phyloP scores from a whole-genome alignment of 2,329 filamentous ascomycete genomes.

The Fusarium verticillioides region DNA sequence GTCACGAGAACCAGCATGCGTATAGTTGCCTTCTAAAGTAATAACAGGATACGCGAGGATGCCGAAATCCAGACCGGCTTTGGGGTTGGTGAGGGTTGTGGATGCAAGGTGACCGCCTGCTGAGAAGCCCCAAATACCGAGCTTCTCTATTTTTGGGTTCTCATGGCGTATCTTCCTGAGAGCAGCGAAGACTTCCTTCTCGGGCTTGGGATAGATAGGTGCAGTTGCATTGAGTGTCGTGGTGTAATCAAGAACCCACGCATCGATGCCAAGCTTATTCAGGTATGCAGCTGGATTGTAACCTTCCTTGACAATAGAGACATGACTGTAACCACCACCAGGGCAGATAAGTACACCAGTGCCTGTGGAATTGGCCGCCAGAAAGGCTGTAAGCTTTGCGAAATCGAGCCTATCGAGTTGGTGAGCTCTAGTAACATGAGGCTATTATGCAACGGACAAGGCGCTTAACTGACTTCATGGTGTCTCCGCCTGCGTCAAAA shows the following conservation, averaged over 20 bases:
- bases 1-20: slow-evolving; percentile 8
- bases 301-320: slow-evolving; percentile 20
- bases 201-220: slow-evolving; percentile 12
- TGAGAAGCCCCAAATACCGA: slow-evolving; percentile 28
- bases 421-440: not conserved
- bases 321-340: slow-evolving; percentile 14
- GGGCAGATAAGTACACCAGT: slow-evolving; percentile 10
- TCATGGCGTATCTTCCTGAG: slow-evolving; percentile 2
- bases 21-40: slow-evolving; percentile 11
- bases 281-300: slow-evolving; percentile 13
- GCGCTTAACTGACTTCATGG: not conserved
- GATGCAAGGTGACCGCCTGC: slow-evolving; percentile 25
- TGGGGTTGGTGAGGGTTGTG: slow-evolving; percentile 19
- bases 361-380: not conserved
- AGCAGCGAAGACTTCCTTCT: slow-evolving; percentile 13
- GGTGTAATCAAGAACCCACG: slow-evolving; percentile 21
- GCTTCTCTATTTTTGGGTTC: not conserved
- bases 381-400: not conserved
- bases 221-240: slow-evolving; percentile 10
- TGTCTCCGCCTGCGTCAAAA: not conserved
- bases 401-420: not conserved
- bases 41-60: slow-evolving; percentile 21
- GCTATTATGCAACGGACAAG: not conserved
- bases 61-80: slow-evolving; percentile 11
- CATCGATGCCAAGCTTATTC: slow-evolving; percentile 15